Base-by-base conservation (phyloP, 2,329 filamentous ascomycete genomes). In the Aspergillus calidoustus region DNA sequence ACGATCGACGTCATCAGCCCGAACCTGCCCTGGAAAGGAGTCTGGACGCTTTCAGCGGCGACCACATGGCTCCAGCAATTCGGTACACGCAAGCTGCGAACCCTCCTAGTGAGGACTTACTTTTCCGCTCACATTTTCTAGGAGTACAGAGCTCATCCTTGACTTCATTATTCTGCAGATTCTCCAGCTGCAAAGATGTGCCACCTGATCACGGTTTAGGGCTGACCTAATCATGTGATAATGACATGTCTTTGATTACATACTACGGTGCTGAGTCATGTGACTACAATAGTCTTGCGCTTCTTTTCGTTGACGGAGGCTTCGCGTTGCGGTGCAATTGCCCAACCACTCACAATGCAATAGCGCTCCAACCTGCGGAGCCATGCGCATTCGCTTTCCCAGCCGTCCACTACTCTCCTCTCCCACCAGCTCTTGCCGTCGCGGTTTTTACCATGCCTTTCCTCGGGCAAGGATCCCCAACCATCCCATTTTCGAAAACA, bases 401-500 rank as follows among this genome's bases (percentile, higher is more conserved):
- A 62, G 55, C 22, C 44, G 59, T 43, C 43, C 54, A 31, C 56
- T 50, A 47, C 55, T 61, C 52, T 62, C 54, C 47, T 30, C 46
- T 62, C 58, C 52, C 19, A 53, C n/a, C 52, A 31, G 28, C 43
- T 19, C 7, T 23, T 11, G 8, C 28, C 57, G 38, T 58, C 61
- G 57, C 22, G 30, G 17, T 8, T 59, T 69, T 43, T 66, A 65
- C 57, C 46, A 63, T 56, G 54, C 62, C n/a, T 19, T 43, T 28
- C 17, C 58, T 3, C 49, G 23, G 15, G 25, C 52, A 23, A 69
- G 71, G 30, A 41, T 11, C 34, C 8, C 34, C 11, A 61, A 69
- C 30, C 50, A 64, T 15, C 64, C 70, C 34, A 68, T 79, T 34
- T 67, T 74, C 58, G 65, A 69, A 30, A 69, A 73, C 53, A 78